Conservation (phyloP, 2,329 filamentous ascomycete species). For the Colletotrichum gloeosporioides region DNA sequence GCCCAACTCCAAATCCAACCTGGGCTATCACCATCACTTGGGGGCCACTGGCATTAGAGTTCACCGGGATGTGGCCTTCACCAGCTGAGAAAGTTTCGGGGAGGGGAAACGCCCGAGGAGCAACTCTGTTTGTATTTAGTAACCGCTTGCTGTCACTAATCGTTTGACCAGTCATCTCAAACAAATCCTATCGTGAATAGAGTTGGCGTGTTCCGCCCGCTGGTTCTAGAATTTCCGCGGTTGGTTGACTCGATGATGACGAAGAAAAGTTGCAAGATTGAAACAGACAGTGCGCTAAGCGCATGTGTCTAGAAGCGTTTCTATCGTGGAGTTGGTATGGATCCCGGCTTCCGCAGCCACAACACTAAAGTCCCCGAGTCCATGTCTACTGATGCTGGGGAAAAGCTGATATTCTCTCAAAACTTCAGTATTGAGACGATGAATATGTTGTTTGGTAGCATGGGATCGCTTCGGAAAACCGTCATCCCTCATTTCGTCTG, state of each 20-base stretch:
- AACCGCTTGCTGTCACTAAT: neutral
- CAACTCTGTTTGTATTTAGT: neutral
- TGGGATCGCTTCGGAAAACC: neutral
- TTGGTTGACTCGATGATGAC: neutral
- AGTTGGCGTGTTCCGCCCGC: neutral
- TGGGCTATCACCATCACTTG: neutral
- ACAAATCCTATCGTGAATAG: neutral
- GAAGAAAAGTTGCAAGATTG: neutral
- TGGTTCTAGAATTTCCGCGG: neutral
- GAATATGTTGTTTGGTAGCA: neutral
- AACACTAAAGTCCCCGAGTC: neutral
- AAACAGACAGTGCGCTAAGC: neutral
- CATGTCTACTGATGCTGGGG: neutral
- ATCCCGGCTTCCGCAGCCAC: neutral
- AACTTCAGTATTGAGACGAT: neutral
- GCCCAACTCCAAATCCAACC: neutral
- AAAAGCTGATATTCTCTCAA: neutral
- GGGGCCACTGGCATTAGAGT: neutral
- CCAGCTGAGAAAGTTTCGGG: neutral
- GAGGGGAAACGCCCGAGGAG: neutral
- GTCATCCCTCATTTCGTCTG: neutral
- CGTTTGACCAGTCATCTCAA: neutral
- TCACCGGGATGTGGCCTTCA: neutral
- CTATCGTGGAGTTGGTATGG: neutral
- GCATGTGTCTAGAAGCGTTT: neutral